Percentiles rank a stretch among this genome's conserved stretches.
These are phyloP conservation scores for Daphne laureola DNA, from an alignment of 441 rosid genomes.

Conservation along the genomic window DNA sequence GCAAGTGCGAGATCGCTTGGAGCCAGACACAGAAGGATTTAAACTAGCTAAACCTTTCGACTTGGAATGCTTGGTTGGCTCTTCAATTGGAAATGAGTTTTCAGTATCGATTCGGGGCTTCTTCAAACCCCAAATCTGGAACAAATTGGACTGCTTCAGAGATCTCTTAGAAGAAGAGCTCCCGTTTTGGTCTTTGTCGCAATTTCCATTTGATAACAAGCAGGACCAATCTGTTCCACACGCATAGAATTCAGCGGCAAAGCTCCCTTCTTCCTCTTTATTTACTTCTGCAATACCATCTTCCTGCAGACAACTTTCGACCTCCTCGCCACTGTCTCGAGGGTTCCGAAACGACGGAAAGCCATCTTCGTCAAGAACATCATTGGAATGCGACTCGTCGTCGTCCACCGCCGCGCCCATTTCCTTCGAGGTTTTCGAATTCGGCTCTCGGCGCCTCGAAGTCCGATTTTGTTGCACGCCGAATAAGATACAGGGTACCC, in stretches of 20 bases:
- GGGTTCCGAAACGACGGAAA: constrained; percentile 18
- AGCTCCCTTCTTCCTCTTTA: constrained; percentile 23
- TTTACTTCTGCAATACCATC: too few species aligned
- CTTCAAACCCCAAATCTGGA: constrained; percentile 55
- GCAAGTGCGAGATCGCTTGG: constrained; percentile 36
- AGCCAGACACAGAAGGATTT: constrained; percentile 6
- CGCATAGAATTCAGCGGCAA: constrained; percentile 59
- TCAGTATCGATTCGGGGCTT: constrained; percentile 17
- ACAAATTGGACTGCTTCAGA: constrained; percentile 47
- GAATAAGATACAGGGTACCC: background rate
- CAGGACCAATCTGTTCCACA: constrained; percentile 59
- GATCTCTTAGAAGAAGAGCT: constrained; percentile 15
- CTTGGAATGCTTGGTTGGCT: constrained; percentile 3
- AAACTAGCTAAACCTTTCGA: constrained; percentile 7
- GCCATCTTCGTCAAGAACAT: constrained; percentile 23
- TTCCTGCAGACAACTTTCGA: too few species aligned
- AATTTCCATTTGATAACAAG: constrained; percentile 19
- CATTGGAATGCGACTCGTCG: constrained; percentile 1
- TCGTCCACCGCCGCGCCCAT: background rate
- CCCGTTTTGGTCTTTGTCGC: background rate
- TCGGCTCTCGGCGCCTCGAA: too few species aligned
- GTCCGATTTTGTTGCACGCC: too few species aligned
- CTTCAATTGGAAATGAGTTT: constrained; percentile 19
- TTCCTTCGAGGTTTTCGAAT: background rate
- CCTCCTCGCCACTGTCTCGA: background rate